phyloP scores from a whole-genome alignment of 148 eudicot genomes.

The Spergularia marina region DNA sequence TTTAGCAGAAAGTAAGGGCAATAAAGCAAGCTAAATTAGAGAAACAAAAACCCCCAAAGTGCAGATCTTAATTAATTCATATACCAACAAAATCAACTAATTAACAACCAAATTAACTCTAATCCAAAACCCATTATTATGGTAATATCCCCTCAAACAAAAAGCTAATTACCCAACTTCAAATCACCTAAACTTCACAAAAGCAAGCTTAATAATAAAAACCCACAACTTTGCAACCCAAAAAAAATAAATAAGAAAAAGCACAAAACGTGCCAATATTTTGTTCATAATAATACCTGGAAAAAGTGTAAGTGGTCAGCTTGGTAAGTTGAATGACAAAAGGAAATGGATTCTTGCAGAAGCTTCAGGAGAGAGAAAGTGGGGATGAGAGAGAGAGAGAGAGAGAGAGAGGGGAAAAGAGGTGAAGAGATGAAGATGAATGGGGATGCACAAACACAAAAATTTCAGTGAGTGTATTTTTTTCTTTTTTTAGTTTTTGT shows the following conservation, averaged over 20 bases:
- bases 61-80: slow-evolving; percentile 22
- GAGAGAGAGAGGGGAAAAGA: slow-evolving; percentile 2
- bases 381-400: slow-evolving; percentile 1
- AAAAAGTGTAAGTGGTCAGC: neutral
- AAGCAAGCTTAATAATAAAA: neutral
- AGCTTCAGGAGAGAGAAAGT: no score
- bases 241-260: neutral
- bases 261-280: slow-evolving; percentile 3
- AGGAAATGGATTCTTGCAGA: neutral
- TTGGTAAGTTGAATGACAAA: neutral
- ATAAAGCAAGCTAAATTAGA: neutral
- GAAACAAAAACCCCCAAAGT: slow-evolving; percentile 3
- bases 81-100: neutral
- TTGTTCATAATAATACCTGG: neutral
- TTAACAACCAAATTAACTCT: neutral
- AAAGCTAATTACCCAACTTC: neutral
- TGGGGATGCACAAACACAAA: neutral
- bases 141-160: neutral
- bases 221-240: neutral
- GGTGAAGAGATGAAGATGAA: slow-evolving; percentile 16
- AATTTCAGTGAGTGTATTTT: slow-evolving; percentile 1
- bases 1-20: neutral
- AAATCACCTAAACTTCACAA: neutral
- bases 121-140: neutral
- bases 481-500: neutral